These are phyloP conservation scores for Carex littledalei DNA, from an alignment of 176 grass and related monocot genomes.

Conservation along the genomic window DNA sequence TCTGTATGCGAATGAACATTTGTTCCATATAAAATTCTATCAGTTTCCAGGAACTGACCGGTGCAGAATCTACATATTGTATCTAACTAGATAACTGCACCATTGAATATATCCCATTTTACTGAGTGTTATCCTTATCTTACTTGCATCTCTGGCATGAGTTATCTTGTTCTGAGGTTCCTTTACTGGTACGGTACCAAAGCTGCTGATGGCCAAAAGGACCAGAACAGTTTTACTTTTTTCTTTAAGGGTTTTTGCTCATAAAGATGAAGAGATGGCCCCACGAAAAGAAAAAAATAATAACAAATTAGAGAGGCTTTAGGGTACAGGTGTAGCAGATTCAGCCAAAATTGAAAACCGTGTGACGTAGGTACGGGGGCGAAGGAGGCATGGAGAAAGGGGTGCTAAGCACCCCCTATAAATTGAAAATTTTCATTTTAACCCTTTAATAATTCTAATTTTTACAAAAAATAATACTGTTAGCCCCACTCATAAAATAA, in stretches of 20 bases:
- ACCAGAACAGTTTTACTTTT: not conserved
- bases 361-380: not conserved
- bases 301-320: conserved; percentile 2
- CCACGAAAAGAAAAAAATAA: not conserved
- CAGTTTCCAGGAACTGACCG: not conserved
- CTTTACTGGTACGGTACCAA: not conserved
- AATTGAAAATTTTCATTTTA: too few relatives aligned
- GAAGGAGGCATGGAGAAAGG: too few relatives aligned
- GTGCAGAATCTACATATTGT: not conserved
- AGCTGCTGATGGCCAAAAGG: not conserved
- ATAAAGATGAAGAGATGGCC: not conserved
- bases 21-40: not conserved
- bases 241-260: not conserved
- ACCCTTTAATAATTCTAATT: too few relatives aligned
- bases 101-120: not conserved
- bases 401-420: too few relatives aligned
- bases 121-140: not conserved
- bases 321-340: not conserved
- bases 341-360: not conserved
- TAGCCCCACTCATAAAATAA: too few relatives aligned
- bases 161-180: not conserved
- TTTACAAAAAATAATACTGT: too few relatives aligned
- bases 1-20: not conserved
- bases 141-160: not conserved
- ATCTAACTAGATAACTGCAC: not conserved